phyloP scores from a whole-genome alignment of 371 early-diverging fungal species.

The Blakeslea trispora region DNA sequence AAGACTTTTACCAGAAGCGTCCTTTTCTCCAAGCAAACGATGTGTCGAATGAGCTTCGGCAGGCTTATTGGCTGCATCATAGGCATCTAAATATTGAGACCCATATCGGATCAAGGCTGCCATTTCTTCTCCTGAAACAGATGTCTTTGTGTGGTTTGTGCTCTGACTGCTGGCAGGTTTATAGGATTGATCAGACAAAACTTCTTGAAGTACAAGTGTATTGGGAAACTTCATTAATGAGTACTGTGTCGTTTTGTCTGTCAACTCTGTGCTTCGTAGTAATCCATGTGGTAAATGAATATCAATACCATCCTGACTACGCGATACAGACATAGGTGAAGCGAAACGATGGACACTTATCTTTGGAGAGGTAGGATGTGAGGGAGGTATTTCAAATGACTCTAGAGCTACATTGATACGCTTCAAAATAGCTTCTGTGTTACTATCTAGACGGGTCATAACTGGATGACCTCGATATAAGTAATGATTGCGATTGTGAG shows the following conservation, averaged over 20 bases:
- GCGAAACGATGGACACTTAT: conserved; percentile 1
- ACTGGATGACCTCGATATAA: conserved; percentile 13
- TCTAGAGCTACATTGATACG: conserved; percentile 18
- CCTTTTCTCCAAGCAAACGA: conserved; percentile 11
- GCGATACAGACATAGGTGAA: conserved; percentile 23
- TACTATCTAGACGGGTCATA: conserved; percentile 23
- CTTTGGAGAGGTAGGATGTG: not conserved
- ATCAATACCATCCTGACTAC: conserved; percentile 37
- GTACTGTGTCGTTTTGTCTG: conserved; percentile 36
- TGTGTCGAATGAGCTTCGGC: not conserved
- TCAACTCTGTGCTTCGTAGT: conserved; percentile 28
- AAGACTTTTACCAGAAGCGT: conserved; percentile 12
- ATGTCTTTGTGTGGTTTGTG: not conserved
- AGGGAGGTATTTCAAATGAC: conserved; percentile 10
- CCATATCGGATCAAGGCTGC: conserved; percentile 21
- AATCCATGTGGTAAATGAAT: conserved; percentile 37
- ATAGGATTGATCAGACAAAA: conserved; percentile 18
- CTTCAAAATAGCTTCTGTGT: conserved; percentile 23
- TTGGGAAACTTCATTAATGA: conserved; percentile 27
- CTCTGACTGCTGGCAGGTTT: not conserved
- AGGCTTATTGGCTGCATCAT: conserved; percentile 19
- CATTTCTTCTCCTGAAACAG: conserved; percentile 26
- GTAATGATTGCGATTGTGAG: conserved; percentile 1
- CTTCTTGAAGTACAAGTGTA: conserved; percentile 15
- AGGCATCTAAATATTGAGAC: conserved; percentile 22